Base-by-base conservation (phyloP, 495 filamentous ascomycete genomes). In the Neurospora sp. region DNA sequence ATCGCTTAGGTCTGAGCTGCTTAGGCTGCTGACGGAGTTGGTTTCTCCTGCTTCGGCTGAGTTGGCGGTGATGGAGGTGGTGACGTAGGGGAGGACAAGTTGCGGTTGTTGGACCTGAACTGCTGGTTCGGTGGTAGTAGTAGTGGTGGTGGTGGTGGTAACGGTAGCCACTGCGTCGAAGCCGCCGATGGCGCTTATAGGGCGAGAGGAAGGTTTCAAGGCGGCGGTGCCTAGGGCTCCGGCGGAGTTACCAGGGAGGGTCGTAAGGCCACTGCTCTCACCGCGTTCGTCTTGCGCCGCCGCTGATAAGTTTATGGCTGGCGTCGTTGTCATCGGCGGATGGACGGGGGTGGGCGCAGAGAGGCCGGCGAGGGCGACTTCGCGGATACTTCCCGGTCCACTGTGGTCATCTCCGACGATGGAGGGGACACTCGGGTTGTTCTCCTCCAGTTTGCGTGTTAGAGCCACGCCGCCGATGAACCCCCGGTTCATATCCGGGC, bases 381-480 rank as follows among this genome's bases (percentile, higher is more conserved):
- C 85, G 31, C 83, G 84, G 71, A 84, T 79, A 70, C 82, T 84
- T 8, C 80, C 72, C 68, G 16, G 35, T 20, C 37, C 69, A 48
- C 79, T 83, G 27, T 74, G 78, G 72, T 79, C 72, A 14, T 37
- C 27, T 35, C 70, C 38, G 27, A 81, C 80, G 4, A 82, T 48
- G 44, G 81, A 78, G 70, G 76, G 70, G 4, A 77, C 79, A 68
- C 81, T 83, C 37, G 73, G 74, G 74, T 80, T 72, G 69, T 78
- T 71, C 71, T 75, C 73, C 70, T 81, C 77, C 2, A 81, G 71
- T 44, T 76, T 82, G 2, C 53, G 53, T 0, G 82, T 80, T 53
- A 87, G 73, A 39, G 82, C 82, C 2, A 79, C 81, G 44, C 86
- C 83, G 44, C 85, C 83, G 70, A 88, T 74, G 77, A 90, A 87